These are phyloP conservation scores for Tolypocladium pustulatum DNA, from an alignment of 2,329 filamentous ascomycete genomes.

Conservation along the genomic window DNA sequence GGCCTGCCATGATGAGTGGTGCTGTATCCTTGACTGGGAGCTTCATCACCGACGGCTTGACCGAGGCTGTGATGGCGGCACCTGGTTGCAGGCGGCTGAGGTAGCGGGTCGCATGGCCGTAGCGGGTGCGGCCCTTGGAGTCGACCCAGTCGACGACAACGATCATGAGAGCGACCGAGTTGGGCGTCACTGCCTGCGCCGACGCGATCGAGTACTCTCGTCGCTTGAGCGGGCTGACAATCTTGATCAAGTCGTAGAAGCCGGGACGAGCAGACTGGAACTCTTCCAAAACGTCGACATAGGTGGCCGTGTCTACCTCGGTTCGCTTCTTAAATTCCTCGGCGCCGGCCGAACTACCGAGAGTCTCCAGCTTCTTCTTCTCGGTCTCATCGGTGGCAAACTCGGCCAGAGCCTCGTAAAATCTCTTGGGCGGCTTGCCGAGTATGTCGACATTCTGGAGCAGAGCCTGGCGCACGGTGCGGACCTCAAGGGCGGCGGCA, in stretches of 20 bases:
- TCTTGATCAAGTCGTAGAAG: conserved; percentile 80
- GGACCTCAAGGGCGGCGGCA: conserved; percentile 61
- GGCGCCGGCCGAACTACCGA: conserved; percentile 70
- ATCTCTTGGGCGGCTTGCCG: conserved; percentile 91
- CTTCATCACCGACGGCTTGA: conserved; percentile 99
- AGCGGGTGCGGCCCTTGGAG: conserved; percentile 73
- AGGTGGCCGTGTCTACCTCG: conserved; percentile 87
- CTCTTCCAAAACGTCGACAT: conserved; percentile 80
- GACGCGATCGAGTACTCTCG: conserved; percentile 99
- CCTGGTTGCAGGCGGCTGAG: conserved; percentile 68
- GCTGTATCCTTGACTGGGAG: conserved; percentile 79
- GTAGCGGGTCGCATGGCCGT: conserved; percentile 88
- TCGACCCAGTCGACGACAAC: conserved; percentile 97
- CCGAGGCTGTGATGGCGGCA: conserved; percentile 73
- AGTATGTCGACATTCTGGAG: conserved; percentile 94
- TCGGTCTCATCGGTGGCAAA: conserved; percentile 77
- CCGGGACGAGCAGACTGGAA: conserved; percentile 80
- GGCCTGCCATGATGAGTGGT: conserved; percentile 96
- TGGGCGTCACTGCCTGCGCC: conserved; percentile 87
- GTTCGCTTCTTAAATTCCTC: conserved; percentile 85
- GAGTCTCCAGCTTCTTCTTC: conserved; percentile 65
- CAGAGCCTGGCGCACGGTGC: conserved; percentile 86
- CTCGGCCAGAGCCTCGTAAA: conserved; percentile 86
- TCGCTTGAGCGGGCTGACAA: conserved; percentile 87
- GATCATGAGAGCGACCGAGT: conserved; percentile 85